Evolutionary conservation across 78 protist genomes (phyloP).

Genomic region (Dictyostelium citrinum): DNA sequence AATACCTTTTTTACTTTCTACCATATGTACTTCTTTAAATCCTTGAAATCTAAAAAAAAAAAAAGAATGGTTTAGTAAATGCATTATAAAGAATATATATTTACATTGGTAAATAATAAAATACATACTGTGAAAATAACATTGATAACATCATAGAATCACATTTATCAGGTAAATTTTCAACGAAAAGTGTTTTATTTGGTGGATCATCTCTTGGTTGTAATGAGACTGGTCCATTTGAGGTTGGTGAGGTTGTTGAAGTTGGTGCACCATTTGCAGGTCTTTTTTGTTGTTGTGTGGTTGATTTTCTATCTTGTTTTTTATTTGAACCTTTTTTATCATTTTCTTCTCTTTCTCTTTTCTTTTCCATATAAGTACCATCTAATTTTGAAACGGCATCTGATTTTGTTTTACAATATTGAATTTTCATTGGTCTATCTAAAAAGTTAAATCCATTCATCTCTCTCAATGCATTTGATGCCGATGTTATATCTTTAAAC

Average conservation of each 20-base stretch:
- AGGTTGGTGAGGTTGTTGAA: background rate
- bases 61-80: background rate
- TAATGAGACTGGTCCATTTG: background rate
- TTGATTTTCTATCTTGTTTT: conserved; percentile 20
- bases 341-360: conserved; percentile 41
- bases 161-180: conserved; percentile 88
- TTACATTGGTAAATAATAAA: background rate
- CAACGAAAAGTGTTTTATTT: conserved; percentile 84
- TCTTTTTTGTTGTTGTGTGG: background rate
- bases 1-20: conserved; percentile 88
- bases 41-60: conserved; percentile 81
- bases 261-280: background rate
- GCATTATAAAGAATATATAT: background rate
- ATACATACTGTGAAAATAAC: conserved; percentile 89
- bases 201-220: conserved; percentile 82
- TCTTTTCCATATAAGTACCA: conserved; percentile 80
- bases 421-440: conserved; percentile 89
- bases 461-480: conserved; percentile 86
- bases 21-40: conserved; percentile 86
- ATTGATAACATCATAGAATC: conserved; percentile 77
- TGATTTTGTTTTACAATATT: conserved; percentile 84
- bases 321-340: conserved; percentile 31
- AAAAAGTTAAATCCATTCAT: conserved; percentile 92
- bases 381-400: conserved; percentile 91
- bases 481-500: conserved; percentile 88